Evolutionary conservation across 352 stramenopile genomes (phyloP), one percentile per base, ranked within the genome.

Genomic region (Phytophthora vignae): DNA sequence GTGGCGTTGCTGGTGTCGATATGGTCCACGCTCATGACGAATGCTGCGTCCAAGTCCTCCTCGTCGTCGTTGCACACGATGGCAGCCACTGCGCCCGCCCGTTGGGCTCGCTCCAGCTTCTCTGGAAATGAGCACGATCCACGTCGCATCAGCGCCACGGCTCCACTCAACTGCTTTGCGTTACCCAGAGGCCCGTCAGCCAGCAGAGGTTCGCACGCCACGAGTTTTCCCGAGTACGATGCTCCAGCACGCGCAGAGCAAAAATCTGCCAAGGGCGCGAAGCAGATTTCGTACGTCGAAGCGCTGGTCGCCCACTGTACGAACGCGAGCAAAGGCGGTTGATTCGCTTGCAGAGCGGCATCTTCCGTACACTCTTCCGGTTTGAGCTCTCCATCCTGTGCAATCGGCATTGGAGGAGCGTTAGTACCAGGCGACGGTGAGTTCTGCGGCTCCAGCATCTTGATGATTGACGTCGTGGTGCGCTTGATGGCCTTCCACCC

Each of bases 21-120:
- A 15, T 87, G 73, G 50, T 92, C 85, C 2, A 93, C 87, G 49
- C 76, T 93, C 85, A 93, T 94, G 29, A 93, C 82, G 17, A 94
- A 94, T 31, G 85, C 82, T 14, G 77, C 73, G 31, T 89, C 77
- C 1, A 69, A 71, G 40, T 91, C 67, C 2, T 69, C 31, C 4
- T 62, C 57, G 52, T 93, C 87, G 64, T 93, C 78, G 55, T 93
- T 94, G 44, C 84, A 86, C 15, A 94, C 78, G 48, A 94, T 87
- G 17, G 77, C 81, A 6, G 87, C 87, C 3, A 88, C 70, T 0
- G 85, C 85, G 9, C 84, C 82, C 14, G 78, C 79, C 12, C 75
- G 60, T 46, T 94, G 87, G 10, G 89, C 71, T 6, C 87, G 82
- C 66, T 90, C 81, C 15, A 92, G 72, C 17, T 94, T 94, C 17